These are phyloP conservation scores for Wickerhamiella kurtzmanii DNA, from an alignment of 805 yeast species.

Conservation along the genomic window DNA sequence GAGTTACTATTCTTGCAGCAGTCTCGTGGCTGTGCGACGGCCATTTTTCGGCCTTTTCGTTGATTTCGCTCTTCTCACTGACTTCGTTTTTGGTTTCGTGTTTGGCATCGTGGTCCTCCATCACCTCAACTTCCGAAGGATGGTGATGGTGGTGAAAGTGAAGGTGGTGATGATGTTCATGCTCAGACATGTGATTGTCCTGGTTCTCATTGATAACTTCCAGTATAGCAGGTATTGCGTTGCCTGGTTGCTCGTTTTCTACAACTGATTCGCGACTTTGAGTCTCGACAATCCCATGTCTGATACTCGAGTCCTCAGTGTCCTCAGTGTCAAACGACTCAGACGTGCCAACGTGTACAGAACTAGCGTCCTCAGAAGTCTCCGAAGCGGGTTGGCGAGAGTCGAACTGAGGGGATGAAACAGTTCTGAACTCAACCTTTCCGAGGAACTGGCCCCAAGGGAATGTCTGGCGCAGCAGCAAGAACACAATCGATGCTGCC, in stretches of 20 bases:
- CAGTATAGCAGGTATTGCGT: not conserved
- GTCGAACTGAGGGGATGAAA: constrained; percentile 38
- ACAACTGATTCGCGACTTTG: not conserved
- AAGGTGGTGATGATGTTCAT: not conserved
- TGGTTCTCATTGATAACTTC: not conserved
- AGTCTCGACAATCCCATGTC: too few species aligned
- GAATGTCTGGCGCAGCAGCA: constrained; percentile 61
- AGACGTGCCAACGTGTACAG: not conserved
- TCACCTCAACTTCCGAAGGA: not conserved
- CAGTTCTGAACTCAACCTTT: constrained; percentile 57
- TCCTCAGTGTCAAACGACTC: not conserved
- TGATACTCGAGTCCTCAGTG: not conserved
- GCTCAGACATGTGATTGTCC: too few species aligned
- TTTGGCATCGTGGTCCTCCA: too few species aligned
- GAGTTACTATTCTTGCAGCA: not conserved
- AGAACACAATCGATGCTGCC: constrained; percentile 63
- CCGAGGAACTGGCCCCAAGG: constrained; percentile 80
- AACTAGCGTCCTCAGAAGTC: not conserved
- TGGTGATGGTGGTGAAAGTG: too few species aligned
- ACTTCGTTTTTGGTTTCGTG: too few species aligned
- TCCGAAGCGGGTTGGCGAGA: not conserved
- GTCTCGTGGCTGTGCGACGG: not conserved
- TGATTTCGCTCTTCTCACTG: not conserved
- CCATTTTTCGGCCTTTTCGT: not conserved
- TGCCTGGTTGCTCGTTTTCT: not conserved